Evolutionary conservation across 495 filamentous ascomycete species (phyloP).

Genomic region (Penicillium roqueforti): DNA sequence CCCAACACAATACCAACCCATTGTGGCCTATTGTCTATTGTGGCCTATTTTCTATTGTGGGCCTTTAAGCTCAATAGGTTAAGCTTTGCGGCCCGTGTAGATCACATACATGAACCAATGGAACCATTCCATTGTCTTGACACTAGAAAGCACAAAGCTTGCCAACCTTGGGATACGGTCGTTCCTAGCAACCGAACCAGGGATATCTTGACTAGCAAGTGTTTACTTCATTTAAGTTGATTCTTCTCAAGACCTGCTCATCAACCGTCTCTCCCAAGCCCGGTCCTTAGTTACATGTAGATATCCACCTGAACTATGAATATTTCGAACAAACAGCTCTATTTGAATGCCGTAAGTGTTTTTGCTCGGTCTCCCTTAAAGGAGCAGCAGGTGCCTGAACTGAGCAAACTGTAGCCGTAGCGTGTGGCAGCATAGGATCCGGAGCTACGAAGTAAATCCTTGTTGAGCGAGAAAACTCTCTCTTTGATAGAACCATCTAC

Average conservation of each 20-base stretch:
- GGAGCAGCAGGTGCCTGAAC: background rate
- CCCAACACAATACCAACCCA: background rate
- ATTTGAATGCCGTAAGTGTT: background rate
- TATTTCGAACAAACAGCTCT: background rate
- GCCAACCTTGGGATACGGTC: background rate
- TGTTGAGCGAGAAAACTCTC: too few relatives aligned
- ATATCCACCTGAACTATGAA: background rate
- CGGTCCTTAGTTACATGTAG: background rate
- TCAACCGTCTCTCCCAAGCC: background rate
- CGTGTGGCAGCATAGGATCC: too few relatives aligned
- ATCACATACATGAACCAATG: background rate
- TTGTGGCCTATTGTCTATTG: too few relatives aligned
- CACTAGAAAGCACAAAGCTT: too few relatives aligned
- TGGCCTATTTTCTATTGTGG: too few relatives aligned
- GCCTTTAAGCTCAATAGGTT: too few relatives aligned
- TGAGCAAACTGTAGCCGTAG: too few relatives aligned
- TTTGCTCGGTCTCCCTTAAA: too few relatives aligned
- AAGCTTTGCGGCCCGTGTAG: slow-evolving; percentile 17
- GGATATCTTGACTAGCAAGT: background rate
- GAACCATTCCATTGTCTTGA: too few relatives aligned
- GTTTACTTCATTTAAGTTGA: background rate
- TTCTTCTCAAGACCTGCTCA: background rate
- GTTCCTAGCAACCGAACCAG: background rate
- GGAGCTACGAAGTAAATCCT: too few relatives aligned
- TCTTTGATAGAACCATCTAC: too few relatives aligned